These are phyloP conservation scores for Nakaseomyces sp. DNA, from an alignment of 1,139 yeast genomes.

Conservation along the genomic window DNA sequence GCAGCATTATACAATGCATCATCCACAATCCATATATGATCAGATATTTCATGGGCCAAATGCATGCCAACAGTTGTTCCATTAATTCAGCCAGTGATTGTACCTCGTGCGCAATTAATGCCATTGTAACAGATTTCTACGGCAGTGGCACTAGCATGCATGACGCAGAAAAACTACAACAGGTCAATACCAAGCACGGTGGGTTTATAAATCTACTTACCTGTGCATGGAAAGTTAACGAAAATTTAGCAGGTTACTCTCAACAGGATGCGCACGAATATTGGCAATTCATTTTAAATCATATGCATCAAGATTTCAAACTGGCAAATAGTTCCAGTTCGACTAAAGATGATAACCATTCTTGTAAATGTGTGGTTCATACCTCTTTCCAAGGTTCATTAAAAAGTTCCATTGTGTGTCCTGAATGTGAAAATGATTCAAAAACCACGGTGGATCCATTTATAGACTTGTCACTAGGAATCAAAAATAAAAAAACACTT, in stretches of 20 bases:
- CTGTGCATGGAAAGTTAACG: slow-evolving; percentile 78
- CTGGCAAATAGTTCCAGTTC: slow-evolving; percentile 17
- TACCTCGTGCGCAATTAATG: slow-evolving; percentile 76
- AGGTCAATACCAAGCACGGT: slow-evolving; percentile 27
- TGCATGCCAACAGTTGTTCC: slow-evolving; percentile 24
- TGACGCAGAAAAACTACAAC: slow-evolving; percentile 33
- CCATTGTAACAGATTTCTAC: slow-evolving; percentile 50
- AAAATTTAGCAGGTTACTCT: slow-evolving; percentile 82
- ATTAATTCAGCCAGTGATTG: slow-evolving; percentile 36
- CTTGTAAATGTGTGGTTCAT: slow-evolving; percentile 74
- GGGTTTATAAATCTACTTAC: slow-evolving; percentile 40
- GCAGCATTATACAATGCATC: slow-evolving; percentile 75
- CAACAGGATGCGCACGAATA: slow-evolving; percentile 99
- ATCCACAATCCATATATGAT: slow-evolving; percentile 83
- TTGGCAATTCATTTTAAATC: slow-evolving; percentile 82
- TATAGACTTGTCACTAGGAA: slow-evolving; percentile 79
- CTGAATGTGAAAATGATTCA: slow-evolving; percentile 55
- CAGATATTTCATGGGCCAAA: slow-evolving; percentile 50
- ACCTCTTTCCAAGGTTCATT: slow-evolving; percentile 67
- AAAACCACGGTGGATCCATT: slow-evolving; percentile 72
- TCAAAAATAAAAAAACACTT: slow-evolving; percentile 37
- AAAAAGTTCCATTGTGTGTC: slow-evolving; percentile 67
- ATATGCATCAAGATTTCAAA: slow-evolving; percentile 52
- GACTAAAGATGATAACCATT: slow-evolving; percentile 9
- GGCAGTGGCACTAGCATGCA: slow-evolving; percentile 20